A percentile compares a stretch with the other conserved stretches of the same genome.
Conservation (phyloP, 2,329 filamentous ascomycete species). For the Aspergillus pseudoviridinutans region DNA sequence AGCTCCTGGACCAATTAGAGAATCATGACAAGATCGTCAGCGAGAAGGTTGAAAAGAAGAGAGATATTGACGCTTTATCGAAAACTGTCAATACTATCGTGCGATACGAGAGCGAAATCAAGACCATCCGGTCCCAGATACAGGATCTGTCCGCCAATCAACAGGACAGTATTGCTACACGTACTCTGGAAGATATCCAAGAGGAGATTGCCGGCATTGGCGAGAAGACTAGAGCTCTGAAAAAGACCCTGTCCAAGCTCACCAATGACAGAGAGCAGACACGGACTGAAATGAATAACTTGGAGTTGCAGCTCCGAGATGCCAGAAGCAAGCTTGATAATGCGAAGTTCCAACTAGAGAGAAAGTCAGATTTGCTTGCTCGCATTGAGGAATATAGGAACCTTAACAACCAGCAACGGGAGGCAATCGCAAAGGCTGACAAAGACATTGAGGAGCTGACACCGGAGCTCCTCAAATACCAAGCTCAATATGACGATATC, state of each 20-base stretch:
- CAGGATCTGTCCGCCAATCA: slow-evolving; percentile 72
- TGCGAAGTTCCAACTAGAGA: slow-evolving; percentile 71
- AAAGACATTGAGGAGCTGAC: slow-evolving; percentile 68
- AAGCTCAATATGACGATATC: slow-evolving; percentile 72
- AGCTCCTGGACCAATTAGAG: slow-evolving; percentile 60
- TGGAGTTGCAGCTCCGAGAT: slow-evolving; percentile 77
- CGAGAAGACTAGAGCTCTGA: slow-evolving; percentile 64
- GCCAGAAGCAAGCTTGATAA: slow-evolving; percentile 67
- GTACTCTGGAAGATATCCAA: slow-evolving; percentile 80
- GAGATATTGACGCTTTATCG: slow-evolving; percentile 69
- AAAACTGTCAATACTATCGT: slow-evolving; percentile 74
- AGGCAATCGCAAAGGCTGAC: slow-evolving; percentile 66
- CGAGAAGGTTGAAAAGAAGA: slow-evolving; percentile 59
- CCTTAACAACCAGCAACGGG: slow-evolving; percentile 64
- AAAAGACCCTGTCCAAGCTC: slow-evolving; percentile 62
- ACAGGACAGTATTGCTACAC: slow-evolving; percentile 59
- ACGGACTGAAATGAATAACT: slow-evolving; percentile 60
- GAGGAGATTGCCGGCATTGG: slow-evolving; percentile 64
- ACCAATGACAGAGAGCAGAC: slow-evolving; percentile 67
- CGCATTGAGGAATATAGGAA: slow-evolving; percentile 72
- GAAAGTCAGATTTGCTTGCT: slow-evolving; percentile 65
- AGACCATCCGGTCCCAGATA: slow-evolving; percentile 68
- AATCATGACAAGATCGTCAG: slow-evolving; percentile 63
- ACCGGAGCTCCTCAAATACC: slow-evolving; percentile 71
- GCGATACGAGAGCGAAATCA: slow-evolving; percentile 68